Base-by-base conservation (phyloP, 1,284 basidiomycete genomes). In the Cutaneotrichosporon cyanovorans region DNA sequence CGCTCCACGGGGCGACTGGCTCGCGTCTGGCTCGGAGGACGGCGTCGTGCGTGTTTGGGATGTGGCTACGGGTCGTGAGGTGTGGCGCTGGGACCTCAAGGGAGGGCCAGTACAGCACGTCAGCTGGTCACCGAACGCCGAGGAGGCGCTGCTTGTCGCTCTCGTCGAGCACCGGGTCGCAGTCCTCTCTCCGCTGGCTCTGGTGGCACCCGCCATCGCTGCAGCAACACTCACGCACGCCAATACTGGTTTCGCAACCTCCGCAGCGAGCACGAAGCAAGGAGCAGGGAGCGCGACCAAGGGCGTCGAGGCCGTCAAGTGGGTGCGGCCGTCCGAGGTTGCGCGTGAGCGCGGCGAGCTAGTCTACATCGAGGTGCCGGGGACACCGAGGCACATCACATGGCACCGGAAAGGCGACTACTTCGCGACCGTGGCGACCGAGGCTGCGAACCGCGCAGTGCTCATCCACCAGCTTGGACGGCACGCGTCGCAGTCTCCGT, bases 351-450 rank as follows among this genome's bases (percentile, higher is more conserved):
- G 69, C 19, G 78, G 78, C 22, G 71, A 78, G 20, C 66, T 77
- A 48, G 66, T 76, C 31, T 67, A 72, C 48, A 59, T 77, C 44
- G 72, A 73, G 46, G 71, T 77, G 1, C 86, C 89, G 15, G 88
- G 87, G 7, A 75, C 85, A 38, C 80, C 85, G 9, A 87, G 82
- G 66, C 87, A 95, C 62, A 77, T 97, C 14, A 73, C 84, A 31
- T 98, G 92, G 91, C 95, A 99, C 71, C 77, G 84, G 53, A 83
- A 85, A 63, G 95, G 95, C 43, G 95, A 99, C 71, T 99, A 99
- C 68, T 78, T 98, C 59, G 83, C 93, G 44, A 91, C 87, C 40
- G 90, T 98, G 47, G 63, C 75, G 2, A 53, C 63, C 11, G 74
- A 75, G 42, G 73, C 72, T 66, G 57, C 60, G 31, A 55, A 55